Evolutionary conservation across 441 rosid genomes (phyloP).

Genomic region (Aleurites moluccanus): DNA sequence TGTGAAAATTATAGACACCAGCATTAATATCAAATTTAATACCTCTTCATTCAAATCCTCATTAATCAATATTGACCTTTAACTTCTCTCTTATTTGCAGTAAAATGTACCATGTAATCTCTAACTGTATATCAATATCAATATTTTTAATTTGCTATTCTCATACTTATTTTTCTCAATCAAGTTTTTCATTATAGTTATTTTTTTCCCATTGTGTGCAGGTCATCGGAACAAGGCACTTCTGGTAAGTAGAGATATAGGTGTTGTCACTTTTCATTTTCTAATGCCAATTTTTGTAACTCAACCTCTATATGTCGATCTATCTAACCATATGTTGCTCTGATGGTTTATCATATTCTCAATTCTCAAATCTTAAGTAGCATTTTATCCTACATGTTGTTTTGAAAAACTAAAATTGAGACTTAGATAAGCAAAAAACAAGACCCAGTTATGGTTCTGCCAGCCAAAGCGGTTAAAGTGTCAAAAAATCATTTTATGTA

Average conservation of each 20-base stretch:
- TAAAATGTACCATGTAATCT: background rate
- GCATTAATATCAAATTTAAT: background rate
- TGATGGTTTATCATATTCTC: background rate
- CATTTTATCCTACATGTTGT: background rate
- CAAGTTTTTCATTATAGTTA: conserved; percentile 22
- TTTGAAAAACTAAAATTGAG: background rate
- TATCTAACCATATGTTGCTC: background rate
- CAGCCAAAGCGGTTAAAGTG: background rate
- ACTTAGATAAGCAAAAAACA: background rate
- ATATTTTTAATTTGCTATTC: background rate
- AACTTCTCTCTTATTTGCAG: background rate
- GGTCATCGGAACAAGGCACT: conserved; percentile 68
- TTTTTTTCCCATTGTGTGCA: conserved; percentile 38
- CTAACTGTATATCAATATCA: background rate
- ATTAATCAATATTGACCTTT: background rate
- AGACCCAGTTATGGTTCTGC: background rate
- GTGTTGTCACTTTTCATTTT: background rate
- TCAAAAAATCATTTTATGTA: background rate
- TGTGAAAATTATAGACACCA: too few relatives aligned
- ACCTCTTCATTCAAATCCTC: background rate
- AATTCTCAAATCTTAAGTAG: background rate
- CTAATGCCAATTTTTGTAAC: background rate
- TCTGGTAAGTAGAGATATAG: conserved; percentile 49
- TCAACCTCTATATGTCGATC: conserved; percentile 2
- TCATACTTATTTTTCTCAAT: conserved; percentile 17